Evolutionary conservation across 139 green algal species (phyloP), one percentile per base, ranked within the genome.

Genomic region (Volvox africanus): DNA sequence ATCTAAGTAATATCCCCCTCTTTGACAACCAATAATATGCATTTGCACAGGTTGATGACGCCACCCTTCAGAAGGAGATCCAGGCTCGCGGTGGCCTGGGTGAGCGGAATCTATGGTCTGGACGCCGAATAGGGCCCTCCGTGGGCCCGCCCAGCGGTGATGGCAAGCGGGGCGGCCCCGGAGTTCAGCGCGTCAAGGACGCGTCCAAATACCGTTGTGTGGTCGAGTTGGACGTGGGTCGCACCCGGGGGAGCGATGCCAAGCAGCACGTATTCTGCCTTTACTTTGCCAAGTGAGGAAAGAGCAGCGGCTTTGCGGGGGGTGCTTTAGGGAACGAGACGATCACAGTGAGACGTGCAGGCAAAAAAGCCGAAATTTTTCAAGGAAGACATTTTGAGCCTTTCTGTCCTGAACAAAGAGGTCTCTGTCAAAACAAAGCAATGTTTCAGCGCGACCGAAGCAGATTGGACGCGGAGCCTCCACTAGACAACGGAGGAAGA

Each of bases 231-330:
- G 95, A 97, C 75, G 89, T 89, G 9, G 96, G 96, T 1, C 93
- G 90, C 80, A 97, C 96, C 0, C 87, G 94, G 1, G 96, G 95
- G 61, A 95, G 95, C 28, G 71, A 92, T 26, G 91, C 92, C 11
- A 91, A 93, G 24, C 87, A 90, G 50, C 77, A 80, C 78, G 93
- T 92, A 77, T 97, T 95, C 84, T 97, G 96, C 91, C 33, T 96
- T 71, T 97, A 97, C 93, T 97, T 97, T 94, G 93, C 95, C 1
- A 96, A 94, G 94, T 95, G 62, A 35, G 78, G 21, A 24, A 77
- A 9, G 5, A 55, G 44, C 44, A 9, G 44, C 44, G 44, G 44
- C 44, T 55, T 55, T 55, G 44, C 5, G 44, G 5, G 44, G 44
- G 44, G 44, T 55, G 44, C 44, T 9, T 55, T 5, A 55, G 44